phyloP scores from a whole-genome alignment of 768 basidiomycete genomes.

The Phlebiopsis flavidoalba region DNA sequence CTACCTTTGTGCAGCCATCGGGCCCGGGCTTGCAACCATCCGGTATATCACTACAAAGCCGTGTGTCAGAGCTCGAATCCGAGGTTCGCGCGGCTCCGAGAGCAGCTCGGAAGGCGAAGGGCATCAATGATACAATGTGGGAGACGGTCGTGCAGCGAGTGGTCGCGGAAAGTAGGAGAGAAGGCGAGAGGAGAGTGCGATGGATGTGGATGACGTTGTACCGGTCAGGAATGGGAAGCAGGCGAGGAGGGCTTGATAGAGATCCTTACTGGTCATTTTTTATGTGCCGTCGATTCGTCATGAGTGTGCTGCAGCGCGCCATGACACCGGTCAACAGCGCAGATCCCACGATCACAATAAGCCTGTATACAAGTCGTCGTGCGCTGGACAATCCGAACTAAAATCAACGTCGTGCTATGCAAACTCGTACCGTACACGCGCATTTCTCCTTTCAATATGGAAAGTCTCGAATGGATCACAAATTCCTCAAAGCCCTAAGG shows the following conservation, averaged over 20 bases:
- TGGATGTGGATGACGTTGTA: slow-evolving; percentile 13
- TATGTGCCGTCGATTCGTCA: not conserved
- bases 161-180: slow-evolving; percentile 34
- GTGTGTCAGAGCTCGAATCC: slow-evolving; percentile 62
- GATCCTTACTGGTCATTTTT: not conserved
- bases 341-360: too few species aligned
- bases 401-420: too few species aligned
- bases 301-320: too few species aligned
- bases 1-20: slow-evolving; percentile 53
- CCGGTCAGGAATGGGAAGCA: not conserved
- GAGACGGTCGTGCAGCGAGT: slow-evolving; percentile 70
- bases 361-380: too few species aligned
- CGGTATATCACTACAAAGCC: slow-evolving; percentile 41
- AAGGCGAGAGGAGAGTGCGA: slow-evolving; percentile 18
- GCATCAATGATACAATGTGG: slow-evolving; percentile 96
- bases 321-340: too few species aligned
- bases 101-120: slow-evolving; percentile 78
- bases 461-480: too few species aligned
- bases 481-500: too few species aligned
- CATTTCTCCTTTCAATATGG: too few species aligned
- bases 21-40: slow-evolving; percentile 26
- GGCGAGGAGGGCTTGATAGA: slow-evolving; percentile 9
- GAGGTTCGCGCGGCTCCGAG: slow-evolving; percentile 63
- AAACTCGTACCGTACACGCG: too few species aligned
- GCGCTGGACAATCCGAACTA: too few species aligned